A percentile compares a stretch with the other conserved stretches of the same genome.
Evolutionary conservation across 192 early-diverging fungal genomes (phyloP).

Genomic region (Backusella parvicylindrica): DNA sequence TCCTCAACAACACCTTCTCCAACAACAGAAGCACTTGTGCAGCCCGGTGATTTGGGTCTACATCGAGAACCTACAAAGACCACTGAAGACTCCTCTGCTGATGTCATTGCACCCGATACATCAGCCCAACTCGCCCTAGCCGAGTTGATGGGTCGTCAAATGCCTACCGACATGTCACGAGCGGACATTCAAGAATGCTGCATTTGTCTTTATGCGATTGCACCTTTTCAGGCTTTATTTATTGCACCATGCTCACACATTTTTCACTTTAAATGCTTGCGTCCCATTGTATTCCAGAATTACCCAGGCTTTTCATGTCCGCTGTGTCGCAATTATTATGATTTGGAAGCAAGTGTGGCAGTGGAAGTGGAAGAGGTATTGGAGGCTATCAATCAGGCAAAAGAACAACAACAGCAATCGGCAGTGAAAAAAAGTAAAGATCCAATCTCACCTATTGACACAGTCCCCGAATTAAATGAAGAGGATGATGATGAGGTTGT

Average conservation of each 20-base stretch:
- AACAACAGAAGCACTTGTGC: not conserved
- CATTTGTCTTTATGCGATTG: slow-evolving; percentile 77
- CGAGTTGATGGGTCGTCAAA: not conserved
- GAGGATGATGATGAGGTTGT: not conserved
- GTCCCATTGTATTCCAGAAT: slow-evolving; percentile 60
- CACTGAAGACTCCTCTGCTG: not conserved
- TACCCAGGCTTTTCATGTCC: slow-evolving; percentile 73
- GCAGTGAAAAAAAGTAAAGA: not conserved
- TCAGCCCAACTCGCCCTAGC: not conserved
- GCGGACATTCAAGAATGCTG: slow-evolving; percentile 59
- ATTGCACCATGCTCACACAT: slow-evolving; percentile 82
- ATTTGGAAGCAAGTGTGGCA: slow-evolving; percentile 70
- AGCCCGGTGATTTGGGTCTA: not conserved
- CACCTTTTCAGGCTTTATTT: slow-evolving; percentile 78
- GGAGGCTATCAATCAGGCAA: slow-evolving; percentile 6
- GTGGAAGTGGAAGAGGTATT: slow-evolving; percentile 33
- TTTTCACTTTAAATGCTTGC: slow-evolving; percentile 82
- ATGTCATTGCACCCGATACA: not conserved
- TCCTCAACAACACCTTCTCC: not conserved
- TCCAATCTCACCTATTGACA: not conserved
- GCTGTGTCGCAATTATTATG: slow-evolving; percentile 77
- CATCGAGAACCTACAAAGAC: slow-evolving; percentile 2
- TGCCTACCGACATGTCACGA: slow-evolving; percentile 24
- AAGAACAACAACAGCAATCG: not conserved
- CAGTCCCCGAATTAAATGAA: not conserved